Conservation (phyloP, 2,329 filamentous ascomycete genomes). For the Beauveria pseudobassiana region DNA sequence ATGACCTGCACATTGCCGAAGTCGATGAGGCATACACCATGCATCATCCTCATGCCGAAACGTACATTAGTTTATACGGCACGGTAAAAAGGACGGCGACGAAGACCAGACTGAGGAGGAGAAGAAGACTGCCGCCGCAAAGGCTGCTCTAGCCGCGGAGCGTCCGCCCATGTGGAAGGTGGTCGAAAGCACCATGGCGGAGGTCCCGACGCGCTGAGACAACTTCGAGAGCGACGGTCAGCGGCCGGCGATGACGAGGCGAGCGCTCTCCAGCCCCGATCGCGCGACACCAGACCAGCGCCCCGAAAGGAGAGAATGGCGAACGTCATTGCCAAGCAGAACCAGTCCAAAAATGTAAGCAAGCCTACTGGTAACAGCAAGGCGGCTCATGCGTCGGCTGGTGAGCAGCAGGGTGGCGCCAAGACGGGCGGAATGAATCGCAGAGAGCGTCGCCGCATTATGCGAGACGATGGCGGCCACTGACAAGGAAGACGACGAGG, state of each 20-base stretch:
- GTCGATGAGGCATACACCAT: slow-evolving; percentile 70
- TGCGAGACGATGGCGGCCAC: slow-evolving; percentile 25
- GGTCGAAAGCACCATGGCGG: slow-evolving; percentile 57
- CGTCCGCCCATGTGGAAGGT: slow-evolving; percentile 58
- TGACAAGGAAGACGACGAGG: slow-evolving; percentile 37
- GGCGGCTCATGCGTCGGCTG: slow-evolving; percentile 5
- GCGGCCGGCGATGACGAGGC: slow-evolving; percentile 12
- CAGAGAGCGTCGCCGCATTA: slow-evolving; percentile 27
- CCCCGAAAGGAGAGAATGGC: slow-evolving; percentile 8
- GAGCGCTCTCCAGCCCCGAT: not conserved
- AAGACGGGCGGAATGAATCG: slow-evolving; percentile 25
- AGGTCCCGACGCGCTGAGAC: slow-evolving; percentile 43
- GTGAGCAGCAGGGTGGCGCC: slow-evolving; percentile 18
- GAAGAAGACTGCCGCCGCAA: slow-evolving; percentile 32
- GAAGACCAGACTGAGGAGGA: slow-evolving; percentile 31
- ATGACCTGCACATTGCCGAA: slow-evolving; percentile 58
- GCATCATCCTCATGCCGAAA: slow-evolving; percentile 62
- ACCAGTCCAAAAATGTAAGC: slow-evolving; percentile 18
- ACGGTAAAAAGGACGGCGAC: slow-evolving; percentile 24
- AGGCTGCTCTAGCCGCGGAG: slow-evolving; percentile 36
- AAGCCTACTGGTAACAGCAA: slow-evolving; percentile 18
- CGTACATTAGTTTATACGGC: slow-evolving; percentile 60
- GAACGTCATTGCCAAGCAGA: slow-evolving; percentile 13
- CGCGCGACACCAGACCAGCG: not conserved
- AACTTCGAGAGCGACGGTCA: slow-evolving; percentile 45